These are phyloP conservation scores for Pneumocystis wakefieldiae DNA, from an alignment of 1,139 yeast genomes.

Conservation along the genomic window DNA sequence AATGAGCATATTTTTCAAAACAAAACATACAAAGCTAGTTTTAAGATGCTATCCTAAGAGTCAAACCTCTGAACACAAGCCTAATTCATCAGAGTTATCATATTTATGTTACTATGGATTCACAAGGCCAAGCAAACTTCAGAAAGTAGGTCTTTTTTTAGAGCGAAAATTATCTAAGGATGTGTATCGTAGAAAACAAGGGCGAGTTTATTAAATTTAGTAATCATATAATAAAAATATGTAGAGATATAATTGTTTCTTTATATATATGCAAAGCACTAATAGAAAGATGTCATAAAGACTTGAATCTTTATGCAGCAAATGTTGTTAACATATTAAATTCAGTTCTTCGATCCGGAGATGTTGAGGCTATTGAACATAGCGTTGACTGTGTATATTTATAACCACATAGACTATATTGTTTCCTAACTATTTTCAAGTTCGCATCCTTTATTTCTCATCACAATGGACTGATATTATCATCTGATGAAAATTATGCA, in stretches of 20 bases:
- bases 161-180: constrained; percentile 51
- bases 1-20: neutral
- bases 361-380: constrained; percentile 41
- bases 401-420: neutral
- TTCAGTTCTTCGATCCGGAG: constrained; percentile 35
- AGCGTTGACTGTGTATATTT: constrained; percentile 23
- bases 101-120: constrained; percentile 84
- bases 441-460: constrained; percentile 48
- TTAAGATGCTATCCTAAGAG: constrained; percentile 91
- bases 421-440: neutral
- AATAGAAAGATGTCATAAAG: constrained; percentile 63
- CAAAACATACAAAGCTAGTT: constrained; percentile 81
- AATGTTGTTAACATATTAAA: constrained; percentile 28
- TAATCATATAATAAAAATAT: neutral
- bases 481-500: constrained; percentile 55
- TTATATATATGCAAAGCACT: constrained; percentile 54
- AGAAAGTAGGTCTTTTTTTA: constrained; percentile 64
- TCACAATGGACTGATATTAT: constrained; percentile 52
- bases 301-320: constrained; percentile 66
- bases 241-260: constrained; percentile 57
- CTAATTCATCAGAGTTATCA: constrained; percentile 81
- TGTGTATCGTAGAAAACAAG: constrained; percentile 45
- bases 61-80: constrained; percentile 66
- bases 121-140: constrained; percentile 72
- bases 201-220: constrained; percentile 22